Evolutionary conservation across 768 basidiomycete species (phyloP).

Genomic region (Pulveroboletus ravenelii): DNA sequence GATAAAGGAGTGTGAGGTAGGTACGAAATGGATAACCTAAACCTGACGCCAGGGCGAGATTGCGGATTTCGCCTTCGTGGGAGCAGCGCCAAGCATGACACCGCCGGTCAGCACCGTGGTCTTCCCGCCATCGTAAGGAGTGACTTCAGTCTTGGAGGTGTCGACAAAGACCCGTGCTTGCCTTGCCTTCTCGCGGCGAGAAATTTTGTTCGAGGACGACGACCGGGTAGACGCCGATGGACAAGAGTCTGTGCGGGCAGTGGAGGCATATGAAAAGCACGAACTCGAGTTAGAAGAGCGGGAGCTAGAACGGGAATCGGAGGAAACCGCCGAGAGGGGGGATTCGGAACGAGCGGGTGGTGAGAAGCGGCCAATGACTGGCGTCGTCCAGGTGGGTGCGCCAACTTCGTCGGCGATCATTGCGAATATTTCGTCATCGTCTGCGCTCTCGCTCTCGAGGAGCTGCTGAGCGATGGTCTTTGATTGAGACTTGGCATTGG

Average conservation of each 20-base stretch:
- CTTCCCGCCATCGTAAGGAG: constrained; percentile 84
- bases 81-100: constrained; percentile 72
- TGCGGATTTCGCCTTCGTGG: constrained; percentile 30
- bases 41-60: constrained; percentile 57
- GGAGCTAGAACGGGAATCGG: constrained; percentile 48
- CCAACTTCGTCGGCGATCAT: constrained; percentile 70
- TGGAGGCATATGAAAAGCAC: constrained; percentile 61
- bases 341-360: constrained; percentile 48
- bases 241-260: constrained; percentile 51
- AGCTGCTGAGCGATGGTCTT: constrained; percentile 76
- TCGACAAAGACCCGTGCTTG: constrained; percentile 72
- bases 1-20: constrained; percentile 22
- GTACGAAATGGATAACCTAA: constrained; percentile 24
- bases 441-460: constrained; percentile 63
- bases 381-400: constrained; percentile 66
- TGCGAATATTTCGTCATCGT: constrained; percentile 68
- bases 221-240: constrained; percentile 39
- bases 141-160: constrained; percentile 70
- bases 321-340: constrained; percentile 53
- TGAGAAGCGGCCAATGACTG: constrained; percentile 58
- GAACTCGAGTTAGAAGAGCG: constrained; percentile 71
- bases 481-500: constrained; percentile 19
- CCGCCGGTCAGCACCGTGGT: constrained; percentile 84
- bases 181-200: constrained; percentile 64
- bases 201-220: constrained; percentile 46